A percentile compares a stretch with the other conserved stretches of the same genome.
These are phyloP conservation scores for Suillus ampliporus DNA, from an alignment of 768 basidiomycete genomes.

Conservation along the genomic window DNA sequence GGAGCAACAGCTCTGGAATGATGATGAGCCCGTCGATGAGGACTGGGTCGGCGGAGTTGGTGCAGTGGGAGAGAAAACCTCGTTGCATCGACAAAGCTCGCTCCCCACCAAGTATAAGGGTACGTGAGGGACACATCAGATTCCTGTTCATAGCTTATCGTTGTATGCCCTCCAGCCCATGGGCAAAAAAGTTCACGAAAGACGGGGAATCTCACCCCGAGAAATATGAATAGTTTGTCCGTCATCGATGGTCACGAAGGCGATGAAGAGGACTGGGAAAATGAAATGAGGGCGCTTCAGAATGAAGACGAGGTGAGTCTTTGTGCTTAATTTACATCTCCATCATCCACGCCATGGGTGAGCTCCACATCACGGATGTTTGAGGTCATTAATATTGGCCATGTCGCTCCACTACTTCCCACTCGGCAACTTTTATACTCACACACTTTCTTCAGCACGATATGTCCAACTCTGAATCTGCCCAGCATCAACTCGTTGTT, in stretches of 20 bases:
- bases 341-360: slow-evolving; percentile 5
- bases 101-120: slow-evolving; percentile 83
- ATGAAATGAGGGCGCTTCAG: slow-evolving; percentile 59
- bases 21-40: slow-evolving; percentile 79
- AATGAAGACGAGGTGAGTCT: slow-evolving; percentile 70
- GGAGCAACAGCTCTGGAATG: slow-evolving; percentile 64
- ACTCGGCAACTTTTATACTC: slow-evolving; percentile 21
- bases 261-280: slow-evolving; percentile 89
- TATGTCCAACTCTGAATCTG: slow-evolving; percentile 25
- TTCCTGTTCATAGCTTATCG: slow-evolving; percentile 7
- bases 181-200: slow-evolving; percentile 51
- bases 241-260: slow-evolving; percentile 88
- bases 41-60: slow-evolving; percentile 85
- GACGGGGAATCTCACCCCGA: slow-evolving; percentile 68
- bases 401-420: slow-evolving; percentile 20
- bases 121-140: slow-evolving; percentile 38
- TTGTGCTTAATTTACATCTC: slow-evolving; percentile 14
- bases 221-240: slow-evolving; percentile 80
- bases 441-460: slow-evolving; percentile 29
- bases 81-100: slow-evolving; percentile 80
- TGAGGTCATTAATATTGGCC: slow-evolving; percentile 12
- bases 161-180: slow-evolving; percentile 47
- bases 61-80: slow-evolving; percentile 82
- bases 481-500: slow-evolving; percentile 53
- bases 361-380: slow-evolving; percentile 11